These are phyloP conservation scores for Rhinocladiella similis DNA, from an alignment of 2,329 filamentous ascomycete genomes.

Conservation along the genomic window DNA sequence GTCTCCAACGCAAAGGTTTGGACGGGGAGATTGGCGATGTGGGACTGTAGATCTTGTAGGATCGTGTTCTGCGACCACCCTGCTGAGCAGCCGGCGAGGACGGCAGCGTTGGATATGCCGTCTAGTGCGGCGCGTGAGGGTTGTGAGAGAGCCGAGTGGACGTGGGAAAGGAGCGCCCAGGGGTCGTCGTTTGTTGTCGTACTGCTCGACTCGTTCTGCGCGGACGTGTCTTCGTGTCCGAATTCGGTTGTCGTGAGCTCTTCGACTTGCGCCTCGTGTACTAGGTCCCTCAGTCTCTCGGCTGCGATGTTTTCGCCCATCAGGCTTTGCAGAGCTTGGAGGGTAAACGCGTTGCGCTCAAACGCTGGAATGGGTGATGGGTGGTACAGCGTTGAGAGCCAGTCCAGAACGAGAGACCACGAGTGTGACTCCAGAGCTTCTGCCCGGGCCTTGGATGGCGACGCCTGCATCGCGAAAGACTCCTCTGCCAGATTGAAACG, in stretches of 20 bases:
- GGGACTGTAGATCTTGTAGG: slow-evolving; percentile 1
- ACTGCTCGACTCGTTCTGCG: no score
- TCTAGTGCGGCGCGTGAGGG: slow-evolving; percentile 7
- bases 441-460: slow-evolving; percentile 66
- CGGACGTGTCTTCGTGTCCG: not conserved
- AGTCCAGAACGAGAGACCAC: slow-evolving; percentile 84
- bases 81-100: slow-evolving; percentile 1
- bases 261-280: slow-evolving; percentile 26
- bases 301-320: slow-evolving; percentile 26
- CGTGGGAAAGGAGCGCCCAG: not conserved
- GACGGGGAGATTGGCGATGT: slow-evolving; percentile 58
- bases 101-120: no score
- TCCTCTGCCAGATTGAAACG: not conserved
- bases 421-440: slow-evolving; percentile 83
- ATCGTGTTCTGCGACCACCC: slow-evolving; percentile 29
- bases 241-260: slow-evolving; percentile 5
- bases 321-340: slow-evolving; percentile 25
- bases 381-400: slow-evolving; percentile 72
- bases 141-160: slow-evolving; percentile 9
- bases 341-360: slow-evolving; percentile 82
- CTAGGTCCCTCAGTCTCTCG: slow-evolving; percentile 44
- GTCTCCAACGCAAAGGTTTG: slow-evolving; percentile 54
- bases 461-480: slow-evolving; percentile 50
- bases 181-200: not conserved
- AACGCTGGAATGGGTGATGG: slow-evolving; percentile 67